These are phyloP conservation scores for Ramaria rubella DNA, from an alignment of 768 basidiomycete genomes.

Conservation along the genomic window DNA sequence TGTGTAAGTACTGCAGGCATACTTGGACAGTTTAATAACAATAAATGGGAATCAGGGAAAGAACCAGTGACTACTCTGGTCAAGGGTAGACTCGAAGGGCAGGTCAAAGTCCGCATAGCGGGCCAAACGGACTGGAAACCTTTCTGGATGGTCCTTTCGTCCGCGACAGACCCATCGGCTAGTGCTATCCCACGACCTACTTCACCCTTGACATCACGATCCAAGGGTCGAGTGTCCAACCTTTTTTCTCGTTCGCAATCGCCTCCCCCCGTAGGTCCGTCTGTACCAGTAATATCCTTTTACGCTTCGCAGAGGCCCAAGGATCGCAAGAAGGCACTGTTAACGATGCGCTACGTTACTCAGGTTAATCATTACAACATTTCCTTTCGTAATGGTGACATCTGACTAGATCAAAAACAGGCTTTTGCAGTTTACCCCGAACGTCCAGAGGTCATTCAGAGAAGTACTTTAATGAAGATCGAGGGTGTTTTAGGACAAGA, in stretches of 20 bases:
- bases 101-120: slow-evolving; percentile 85
- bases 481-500: slow-evolving; percentile 82
- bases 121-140: slow-evolving; percentile 98
- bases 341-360: slow-evolving; percentile 63
- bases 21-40: not conserved
- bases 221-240: slow-evolving; percentile 56
- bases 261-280: slow-evolving; percentile 15
- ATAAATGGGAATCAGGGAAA: slow-evolving; percentile 26
- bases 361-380: not conserved
- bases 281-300: slow-evolving; percentile 45
- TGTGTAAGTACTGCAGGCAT: slow-evolving; percentile 22
- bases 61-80: slow-evolving; percentile 57
- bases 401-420: slow-evolving; percentile 31
- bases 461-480: slow-evolving; percentile 86
- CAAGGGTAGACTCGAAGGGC: slow-evolving; percentile 79
- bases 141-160: slow-evolving; percentile 74
- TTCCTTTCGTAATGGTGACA: not conserved
- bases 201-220: slow-evolving; percentile 2
- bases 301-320: slow-evolving; percentile 60
- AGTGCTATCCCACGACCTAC: not conserved
- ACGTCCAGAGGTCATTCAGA: slow-evolving; percentile 82
- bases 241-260: slow-evolving; percentile 40
- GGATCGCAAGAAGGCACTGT: slow-evolving; percentile 63
- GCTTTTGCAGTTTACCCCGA: slow-evolving; percentile 96
- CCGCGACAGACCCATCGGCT: slow-evolving; percentile 24